Conservation (phyloP, 768 basidiomycete genomes). For the Tulasnella sp. region DNA sequence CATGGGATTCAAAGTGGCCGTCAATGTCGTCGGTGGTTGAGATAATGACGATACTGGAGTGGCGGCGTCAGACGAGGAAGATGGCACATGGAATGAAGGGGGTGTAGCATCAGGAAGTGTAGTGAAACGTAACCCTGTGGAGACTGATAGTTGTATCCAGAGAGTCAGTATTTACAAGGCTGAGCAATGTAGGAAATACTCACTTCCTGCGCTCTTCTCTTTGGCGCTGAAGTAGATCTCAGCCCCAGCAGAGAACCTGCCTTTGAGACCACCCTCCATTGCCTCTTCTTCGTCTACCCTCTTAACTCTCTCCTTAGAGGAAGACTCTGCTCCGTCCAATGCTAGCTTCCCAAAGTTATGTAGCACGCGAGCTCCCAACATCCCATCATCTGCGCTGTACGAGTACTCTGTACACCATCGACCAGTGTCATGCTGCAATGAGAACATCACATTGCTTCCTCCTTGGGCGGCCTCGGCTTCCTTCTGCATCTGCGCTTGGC, state of each 20-base stretch:
- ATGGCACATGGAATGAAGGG: conserved; percentile 45
- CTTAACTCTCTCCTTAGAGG: conserved; percentile 37
- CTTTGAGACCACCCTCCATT: conserved; percentile 81
- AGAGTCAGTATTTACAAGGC: not conserved
- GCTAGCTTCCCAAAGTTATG: conserved; percentile 81
- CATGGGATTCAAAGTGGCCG: conserved; percentile 92
- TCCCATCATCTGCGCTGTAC: conserved; percentile 87
- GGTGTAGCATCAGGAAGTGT: conserved; percentile 75
- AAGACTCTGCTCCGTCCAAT: conserved; percentile 24
- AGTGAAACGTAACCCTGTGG: conserved; percentile 87
- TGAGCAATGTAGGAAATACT: conserved; percentile 23
- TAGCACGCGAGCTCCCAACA: conserved; percentile 80
- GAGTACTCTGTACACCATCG: conserved; percentile 90
- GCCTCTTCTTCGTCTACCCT: conserved; percentile 94
- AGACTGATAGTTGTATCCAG: conserved; percentile 55
- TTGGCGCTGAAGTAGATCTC: conserved; percentile 90
- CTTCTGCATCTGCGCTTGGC: conserved; percentile 15
- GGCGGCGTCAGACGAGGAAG: conserved; percentile 18
- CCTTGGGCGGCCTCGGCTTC: conserved; percentile 15
- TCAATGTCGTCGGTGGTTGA: conserved; percentile 89
- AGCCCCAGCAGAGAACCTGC: conserved; percentile 82
- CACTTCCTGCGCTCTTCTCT: conserved; percentile 86
- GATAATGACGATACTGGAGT: conserved; percentile 31
- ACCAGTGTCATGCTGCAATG: conserved; percentile 83
- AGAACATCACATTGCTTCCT: conserved; percentile 51